phyloP scores from a whole-genome alignment of 345 rosid species.

The Euphorbia tirucalli region DNA sequence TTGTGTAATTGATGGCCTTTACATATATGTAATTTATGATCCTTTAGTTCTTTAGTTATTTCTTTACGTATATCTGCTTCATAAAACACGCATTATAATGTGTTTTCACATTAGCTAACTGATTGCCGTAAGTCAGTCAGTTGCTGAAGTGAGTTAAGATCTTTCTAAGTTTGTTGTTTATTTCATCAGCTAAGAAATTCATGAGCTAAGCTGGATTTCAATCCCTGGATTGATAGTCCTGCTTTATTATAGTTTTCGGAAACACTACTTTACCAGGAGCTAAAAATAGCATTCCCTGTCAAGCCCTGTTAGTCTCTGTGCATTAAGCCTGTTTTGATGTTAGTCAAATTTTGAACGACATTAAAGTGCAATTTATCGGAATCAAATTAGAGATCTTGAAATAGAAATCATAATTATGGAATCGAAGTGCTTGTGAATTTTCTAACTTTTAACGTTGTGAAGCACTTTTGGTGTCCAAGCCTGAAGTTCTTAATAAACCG shows the following conservation, averaged over 20 bases:
- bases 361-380: neutral
- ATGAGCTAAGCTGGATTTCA: neutral
- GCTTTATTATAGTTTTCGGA: neutral
- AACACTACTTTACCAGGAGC: neutral
- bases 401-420: neutral
- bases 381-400: neutral
- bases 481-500: slow-evolving; percentile 11
- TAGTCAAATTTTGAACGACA: neutral
- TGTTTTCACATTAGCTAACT: neutral
- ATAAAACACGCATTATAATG: too few relatives aligned
- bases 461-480: slow-evolving; percentile 34
- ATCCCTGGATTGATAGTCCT: neutral
- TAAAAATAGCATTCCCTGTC: neutral
- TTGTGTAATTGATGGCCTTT: neutral
- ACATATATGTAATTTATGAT: neutral
- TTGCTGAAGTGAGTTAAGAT: too few relatives aligned
- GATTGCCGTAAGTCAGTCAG: neutral
- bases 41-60: neutral
- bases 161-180: too few relatives aligned
- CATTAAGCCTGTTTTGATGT: neutral
- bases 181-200: neutral
- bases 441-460: slow-evolving; percentile 24
- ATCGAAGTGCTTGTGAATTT: slow-evolving; percentile 14
- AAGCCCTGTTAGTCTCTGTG: neutral
- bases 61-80: neutral